Evolutionary conservation across 2,329 filamentous ascomycete genomes (phyloP).

Genomic region (Cladosporium colombiae): DNA sequence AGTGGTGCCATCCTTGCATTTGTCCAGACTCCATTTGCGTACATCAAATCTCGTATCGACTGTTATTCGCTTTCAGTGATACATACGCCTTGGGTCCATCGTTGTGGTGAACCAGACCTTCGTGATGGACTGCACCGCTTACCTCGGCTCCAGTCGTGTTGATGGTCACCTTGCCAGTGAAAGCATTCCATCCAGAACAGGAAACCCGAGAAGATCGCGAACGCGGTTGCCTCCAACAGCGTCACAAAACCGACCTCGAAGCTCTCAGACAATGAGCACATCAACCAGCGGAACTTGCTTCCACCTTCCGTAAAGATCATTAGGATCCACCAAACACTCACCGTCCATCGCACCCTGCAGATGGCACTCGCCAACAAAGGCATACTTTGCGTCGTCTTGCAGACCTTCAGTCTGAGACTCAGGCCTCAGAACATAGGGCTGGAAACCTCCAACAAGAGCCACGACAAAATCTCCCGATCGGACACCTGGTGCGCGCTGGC

Average conservation of each 20-base stretch:
- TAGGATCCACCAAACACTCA: constrained; percentile 9
- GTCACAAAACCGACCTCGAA: background rate
- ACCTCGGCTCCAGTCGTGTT: background rate
- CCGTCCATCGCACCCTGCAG: constrained; percentile 20
- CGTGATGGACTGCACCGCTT: background rate
- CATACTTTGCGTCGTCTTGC: background rate
- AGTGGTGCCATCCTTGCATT: background rate
- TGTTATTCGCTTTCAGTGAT: no score
- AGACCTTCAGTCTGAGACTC: background rate
- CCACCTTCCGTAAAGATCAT: background rate
- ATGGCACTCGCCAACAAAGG: constrained; percentile 17
- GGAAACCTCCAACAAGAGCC: constrained; percentile 19
- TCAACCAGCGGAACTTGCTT: constrained; percentile 7
- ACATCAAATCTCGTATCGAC: background rate
- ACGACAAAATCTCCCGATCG: constrained; percentile 12
- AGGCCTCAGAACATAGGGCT: constrained; percentile 19
- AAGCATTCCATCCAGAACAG: no score
- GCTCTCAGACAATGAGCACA: constrained; percentile 1
- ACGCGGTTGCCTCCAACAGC: background rate
- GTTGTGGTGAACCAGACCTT: no score
- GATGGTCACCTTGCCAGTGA: background rate
- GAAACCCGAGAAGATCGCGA: no score
- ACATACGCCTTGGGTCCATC: no score
- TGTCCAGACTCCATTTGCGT: background rate
- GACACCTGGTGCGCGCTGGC: constrained; percentile 15